Base-by-base conservation (phyloP, 176 grass and related monocot species). In the Eremochloa ophiuroides region DNA sequence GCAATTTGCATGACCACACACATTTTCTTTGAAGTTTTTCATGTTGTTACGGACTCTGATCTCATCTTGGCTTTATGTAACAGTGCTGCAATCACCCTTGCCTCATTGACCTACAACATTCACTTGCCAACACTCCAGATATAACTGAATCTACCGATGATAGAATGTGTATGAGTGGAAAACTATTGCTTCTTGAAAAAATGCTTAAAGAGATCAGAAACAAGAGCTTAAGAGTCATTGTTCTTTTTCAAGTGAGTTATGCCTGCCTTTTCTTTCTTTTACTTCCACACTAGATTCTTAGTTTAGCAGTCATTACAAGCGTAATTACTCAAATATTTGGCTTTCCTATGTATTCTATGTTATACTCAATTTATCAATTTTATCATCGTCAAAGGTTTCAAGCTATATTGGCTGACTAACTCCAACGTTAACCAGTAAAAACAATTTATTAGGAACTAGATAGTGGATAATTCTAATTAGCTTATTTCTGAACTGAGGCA, bases 41-140 rank as follows among this genome's bases (percentile, higher is more conserved):
- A 55, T 26, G 64, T 4, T 89, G 8, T 34, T 61, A 82, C 29
- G 44, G 58, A 77, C 25, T 82, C 37, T 40, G n/a, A 70, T 80
- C 70, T 80, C 46, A 65, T 77, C 11, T 62, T 86, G 29, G 75
- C 2, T 41, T 77, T 48, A 53, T 87, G 62, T 88, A 74, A 69
- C 88, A 98, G 95, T 98, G 92, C 87, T 98, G 95, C 43, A 88
- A 94, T 66, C 92, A 98, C 71, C 95, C 95, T 78, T 94, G 88
- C 81, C 88, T 93, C 5, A 75, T 98, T 84, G 81, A 92, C 41
- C 69, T 87, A 53, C 90, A 75, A 72, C 53, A 61, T n/a, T 82
- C 70, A 71, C 81, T 67, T 70, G 73, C 41, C 53, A 85, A 77
- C 55, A 80, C 89, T 61, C 66, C 29, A 23, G 64, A 85, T 69